Evolutionary conservation across 768 basidiomycete species (phyloP).

Genomic region (Lactarius indigo): DNA sequence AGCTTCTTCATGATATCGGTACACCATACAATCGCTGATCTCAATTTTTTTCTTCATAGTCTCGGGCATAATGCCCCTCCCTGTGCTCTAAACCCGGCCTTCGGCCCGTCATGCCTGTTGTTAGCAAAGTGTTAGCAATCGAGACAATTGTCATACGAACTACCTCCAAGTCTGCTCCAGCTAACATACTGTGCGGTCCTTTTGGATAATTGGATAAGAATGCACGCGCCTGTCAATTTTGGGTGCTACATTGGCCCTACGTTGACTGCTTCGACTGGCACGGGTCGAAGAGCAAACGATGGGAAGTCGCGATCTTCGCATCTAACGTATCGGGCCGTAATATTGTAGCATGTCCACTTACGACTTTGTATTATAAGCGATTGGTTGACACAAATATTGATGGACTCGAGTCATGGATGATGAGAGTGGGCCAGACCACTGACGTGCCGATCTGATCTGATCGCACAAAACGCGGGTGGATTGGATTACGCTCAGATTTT

Average conservation of each 20-base stretch:
- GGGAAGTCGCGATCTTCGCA: too few relatives aligned
- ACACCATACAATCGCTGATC: slow-evolving; percentile 11
- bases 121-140: not conserved
- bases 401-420: not conserved
- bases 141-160: slow-evolving; percentile 1
- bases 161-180: not conserved
- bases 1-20: slow-evolving; percentile 3
- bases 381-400: too few relatives aligned
- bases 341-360: too few relatives aligned
- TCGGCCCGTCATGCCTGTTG: not conserved
- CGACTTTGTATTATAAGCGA: too few relatives aligned
- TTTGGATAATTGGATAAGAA: not conserved
- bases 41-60: not conserved
- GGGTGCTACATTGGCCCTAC: not conserved
- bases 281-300: too few relatives aligned
- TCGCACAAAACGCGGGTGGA: slow-evolving; percentile 19
- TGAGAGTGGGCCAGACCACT: not conserved
- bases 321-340: too few relatives aligned
- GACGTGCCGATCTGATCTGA: slow-evolving; percentile 21
- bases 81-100: not conserved
- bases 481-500: not conserved
- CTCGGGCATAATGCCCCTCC: not conserved
- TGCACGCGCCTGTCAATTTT: not conserved
- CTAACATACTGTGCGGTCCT: not conserved
- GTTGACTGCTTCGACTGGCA: too few relatives aligned